phyloP scores from a whole-genome alignment of 139 green algal genomes.

The Tetraselmis striata region DNA sequence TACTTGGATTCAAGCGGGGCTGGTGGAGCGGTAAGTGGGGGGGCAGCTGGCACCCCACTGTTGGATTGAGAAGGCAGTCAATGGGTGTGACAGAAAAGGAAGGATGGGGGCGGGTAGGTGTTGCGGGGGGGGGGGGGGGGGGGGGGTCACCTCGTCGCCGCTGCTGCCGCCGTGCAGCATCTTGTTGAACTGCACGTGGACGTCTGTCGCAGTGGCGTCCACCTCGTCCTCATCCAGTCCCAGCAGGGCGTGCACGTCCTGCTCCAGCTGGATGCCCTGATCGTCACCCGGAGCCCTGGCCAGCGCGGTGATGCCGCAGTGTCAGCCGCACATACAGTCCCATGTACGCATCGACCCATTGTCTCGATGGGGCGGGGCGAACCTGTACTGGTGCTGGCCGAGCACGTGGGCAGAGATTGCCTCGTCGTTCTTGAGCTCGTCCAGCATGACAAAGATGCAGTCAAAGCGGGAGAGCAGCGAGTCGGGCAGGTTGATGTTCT shows the following conservation, averaged over 20 bases:
- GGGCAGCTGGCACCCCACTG: no score
- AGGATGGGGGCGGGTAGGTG: no score
- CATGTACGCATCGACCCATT: no score
- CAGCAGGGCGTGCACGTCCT: background rate
- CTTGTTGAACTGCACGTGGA: background rate
- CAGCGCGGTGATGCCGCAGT: no score
- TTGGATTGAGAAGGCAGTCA: no score
- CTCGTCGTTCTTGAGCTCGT: conserved; percentile 67
- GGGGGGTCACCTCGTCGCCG: no score
- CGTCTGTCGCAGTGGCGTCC: background rate
- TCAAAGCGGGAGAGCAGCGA: conserved; percentile 97
- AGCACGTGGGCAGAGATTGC: conserved; percentile 77
- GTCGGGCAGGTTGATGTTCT: conserved; percentile 97
- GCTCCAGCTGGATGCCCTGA: background rate
- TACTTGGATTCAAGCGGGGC: no score
- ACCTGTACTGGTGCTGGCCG: conserved; percentile 78
- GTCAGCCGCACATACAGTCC: no score
- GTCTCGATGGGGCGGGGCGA: no score
- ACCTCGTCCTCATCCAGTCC: background rate
- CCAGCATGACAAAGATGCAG: conserved; percentile 94
- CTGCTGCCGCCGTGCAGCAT: background rate
- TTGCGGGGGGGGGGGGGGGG: no score
- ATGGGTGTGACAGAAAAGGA: no score
- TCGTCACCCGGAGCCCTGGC: background rate
- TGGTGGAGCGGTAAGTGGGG: no score